These are phyloP conservation scores for Venustampulla echinocandica DNA, from an alignment of 495 filamentous ascomycete genomes.

Conservation along the genomic window DNA sequence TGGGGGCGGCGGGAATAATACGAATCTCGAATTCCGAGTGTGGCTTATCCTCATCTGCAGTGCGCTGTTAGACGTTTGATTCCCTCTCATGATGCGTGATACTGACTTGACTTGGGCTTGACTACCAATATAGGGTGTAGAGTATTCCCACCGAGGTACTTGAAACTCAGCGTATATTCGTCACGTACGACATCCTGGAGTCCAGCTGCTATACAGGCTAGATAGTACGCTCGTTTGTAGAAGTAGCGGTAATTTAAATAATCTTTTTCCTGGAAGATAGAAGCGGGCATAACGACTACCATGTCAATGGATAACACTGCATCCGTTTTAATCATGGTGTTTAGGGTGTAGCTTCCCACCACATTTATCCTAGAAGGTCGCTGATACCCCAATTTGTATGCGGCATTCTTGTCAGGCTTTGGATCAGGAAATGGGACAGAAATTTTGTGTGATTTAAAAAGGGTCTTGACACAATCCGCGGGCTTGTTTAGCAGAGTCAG, in stretches of 20 bases:
- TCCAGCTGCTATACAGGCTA: conserved; percentile 66
- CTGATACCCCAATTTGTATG: conserved; percentile 71
- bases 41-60: conserved; percentile 15
- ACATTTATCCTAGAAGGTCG: conserved; percentile 76
- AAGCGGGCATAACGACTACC: conserved; percentile 71
- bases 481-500: conserved; percentile 34
- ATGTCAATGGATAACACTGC: conserved; percentile 61
- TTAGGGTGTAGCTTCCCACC: conserved; percentile 76
- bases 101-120: conserved; percentile 20
- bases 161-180: conserved; percentile 51
- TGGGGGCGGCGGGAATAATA: conserved; percentile 66
- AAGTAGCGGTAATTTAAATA: conserved; percentile 91
- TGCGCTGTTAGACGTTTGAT: background rate
- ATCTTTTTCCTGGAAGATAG: conserved; percentile 87
- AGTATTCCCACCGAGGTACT: conserved; percentile 64
- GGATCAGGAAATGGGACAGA: conserved; percentile 75
- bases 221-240: conserved; percentile 86
- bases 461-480: conserved; percentile 53
- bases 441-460: conserved; percentile 57
- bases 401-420: conserved; percentile 57
- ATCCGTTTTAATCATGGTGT: conserved; percentile 57
- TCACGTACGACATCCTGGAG: conserved; percentile 48
- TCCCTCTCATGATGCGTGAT: background rate
- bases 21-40: conserved; percentile 51
- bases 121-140: conserved; percentile 66